These are phyloP conservation scores for Barbarea vulgaris DNA, from an alignment of 345 rosid species.

Conservation along the genomic window DNA sequence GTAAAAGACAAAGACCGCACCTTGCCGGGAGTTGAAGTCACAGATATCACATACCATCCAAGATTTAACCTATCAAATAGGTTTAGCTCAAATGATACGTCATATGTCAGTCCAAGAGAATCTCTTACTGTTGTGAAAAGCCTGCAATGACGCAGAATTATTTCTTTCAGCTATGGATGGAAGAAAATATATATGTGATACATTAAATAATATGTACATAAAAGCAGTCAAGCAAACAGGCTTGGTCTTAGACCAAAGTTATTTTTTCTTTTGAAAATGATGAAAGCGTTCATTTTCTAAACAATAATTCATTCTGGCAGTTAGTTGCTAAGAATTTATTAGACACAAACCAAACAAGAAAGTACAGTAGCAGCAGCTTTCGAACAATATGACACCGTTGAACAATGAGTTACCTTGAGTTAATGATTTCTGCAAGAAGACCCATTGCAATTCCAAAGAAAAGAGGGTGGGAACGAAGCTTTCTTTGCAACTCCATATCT, in stretches of 20 bases:
- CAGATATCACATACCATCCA: constrained; percentile 99
- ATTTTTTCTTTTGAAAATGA: neutral
- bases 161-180: neutral
- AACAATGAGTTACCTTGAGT: constrained; percentile 71
- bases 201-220: neutral
- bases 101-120: constrained; percentile 98
- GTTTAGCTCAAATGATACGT: constrained; percentile 96
- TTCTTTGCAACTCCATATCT: constrained; percentile 49
- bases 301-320: neutral
- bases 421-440: constrained; percentile 90
- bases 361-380: neutral
- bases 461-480: constrained; percentile 83
- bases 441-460: constrained; percentile 96
- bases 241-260: too few relatives aligned
- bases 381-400: constrained; percentile 6
- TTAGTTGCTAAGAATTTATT: neutral
- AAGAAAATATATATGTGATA: neutral
- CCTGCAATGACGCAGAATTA: constrained; percentile 48
- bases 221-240: neutral
- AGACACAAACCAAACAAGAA: neutral
- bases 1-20: constrained; percentile 47
- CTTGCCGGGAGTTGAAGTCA: constrained; percentile 97
- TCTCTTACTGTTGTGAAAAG: constrained; percentile 99
- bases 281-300: neutral
- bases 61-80: constrained; percentile 92